Evolutionary conservation across 805 yeast genomes (phyloP).

Genomic region (Vanderwaltozyma polyspora): DNA sequence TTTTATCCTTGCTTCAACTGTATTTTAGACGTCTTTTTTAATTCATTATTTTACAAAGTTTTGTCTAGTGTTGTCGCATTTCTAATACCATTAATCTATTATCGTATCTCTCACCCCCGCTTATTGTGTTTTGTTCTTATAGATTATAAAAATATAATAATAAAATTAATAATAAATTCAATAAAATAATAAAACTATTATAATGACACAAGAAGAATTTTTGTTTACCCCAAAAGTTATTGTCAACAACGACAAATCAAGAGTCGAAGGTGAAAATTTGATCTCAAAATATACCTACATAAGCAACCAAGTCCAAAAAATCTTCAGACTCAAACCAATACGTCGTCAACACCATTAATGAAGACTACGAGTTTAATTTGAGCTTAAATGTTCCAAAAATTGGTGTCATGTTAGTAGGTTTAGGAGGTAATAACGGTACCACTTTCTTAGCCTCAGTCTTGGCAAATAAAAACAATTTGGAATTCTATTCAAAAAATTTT

Average conservation of each 20-base stretch:
- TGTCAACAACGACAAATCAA: conserved; percentile 43
- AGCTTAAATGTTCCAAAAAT: conserved; percentile 73
- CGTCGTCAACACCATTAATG: conserved; percentile 57
- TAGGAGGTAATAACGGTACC: conserved; percentile 95
- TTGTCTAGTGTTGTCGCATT: too few species aligned
- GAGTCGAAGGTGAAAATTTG: conserved; percentile 40
- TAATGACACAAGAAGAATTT: too few species aligned
- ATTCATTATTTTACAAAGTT: too few species aligned
- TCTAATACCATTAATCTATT: too few species aligned
- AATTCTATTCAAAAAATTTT: conserved; percentile 61
- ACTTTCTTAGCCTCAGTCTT: conserved; percentile 76
- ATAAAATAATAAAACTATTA: too few species aligned
- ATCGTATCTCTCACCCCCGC: too few species aligned
- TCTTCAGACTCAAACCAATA: conserved; percentile 38
- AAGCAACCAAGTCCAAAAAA: conserved; percentile 56
- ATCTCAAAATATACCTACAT: conserved; percentile 50
- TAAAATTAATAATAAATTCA: too few species aligned
- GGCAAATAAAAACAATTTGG: conserved; percentile 71
- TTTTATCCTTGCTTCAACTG: too few species aligned
- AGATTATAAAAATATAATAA: too few species aligned
- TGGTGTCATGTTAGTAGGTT: conserved; percentile 84
- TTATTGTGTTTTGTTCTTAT: too few species aligned
- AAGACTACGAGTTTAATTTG: conserved; percentile 75
- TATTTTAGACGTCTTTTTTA: too few species aligned
- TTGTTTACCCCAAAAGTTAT: conserved; percentile 25